phyloP scores from a whole-genome alignment of 2,329 filamentous ascomycete species.

The Sclerotinia spermophila region DNA sequence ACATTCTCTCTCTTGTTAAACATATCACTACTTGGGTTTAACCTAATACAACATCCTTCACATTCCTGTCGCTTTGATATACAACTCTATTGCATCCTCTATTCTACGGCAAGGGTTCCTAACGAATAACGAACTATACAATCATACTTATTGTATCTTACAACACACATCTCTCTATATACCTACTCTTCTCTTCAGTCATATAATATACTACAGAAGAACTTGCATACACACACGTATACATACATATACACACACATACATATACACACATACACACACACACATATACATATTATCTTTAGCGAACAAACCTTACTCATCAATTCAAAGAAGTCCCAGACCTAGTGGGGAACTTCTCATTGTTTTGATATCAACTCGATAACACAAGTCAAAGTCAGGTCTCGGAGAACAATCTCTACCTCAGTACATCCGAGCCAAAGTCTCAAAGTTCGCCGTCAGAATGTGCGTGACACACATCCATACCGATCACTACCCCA shows the following conservation, averaged over 20 bases:
- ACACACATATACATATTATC: neutral
- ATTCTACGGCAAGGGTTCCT: constrained; percentile 2
- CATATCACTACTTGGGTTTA: constrained; percentile 2
- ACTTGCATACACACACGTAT: neutral
- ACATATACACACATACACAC: neutral
- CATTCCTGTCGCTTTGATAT: constrained; percentile 13
- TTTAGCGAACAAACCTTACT: neutral
- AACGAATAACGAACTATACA: constrained; percentile 9
- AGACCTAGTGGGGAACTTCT: constrained; percentile 9
- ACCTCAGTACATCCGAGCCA: neutral
- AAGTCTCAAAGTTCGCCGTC: constrained; percentile 25
- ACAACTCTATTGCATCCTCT: neutral
- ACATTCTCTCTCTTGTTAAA: constrained; percentile 13
- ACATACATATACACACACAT: neutral
- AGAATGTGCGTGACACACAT: constrained; percentile 51
- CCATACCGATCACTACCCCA: constrained; percentile 47
- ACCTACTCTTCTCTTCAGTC: neutral
- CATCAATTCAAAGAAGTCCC: neutral
- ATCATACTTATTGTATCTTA: neutral
- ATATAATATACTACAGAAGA: neutral
- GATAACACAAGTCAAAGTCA: neutral
- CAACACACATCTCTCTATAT: neutral
- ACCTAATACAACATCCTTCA: constrained; percentile 2
- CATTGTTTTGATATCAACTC: constrained; percentile 7
- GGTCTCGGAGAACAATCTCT: constrained; percentile 6